Percentiles rank a stretch among this genome's conserved stretches.
Conservation (phyloP, 441 rosid genomes). For the Populus hybrid region DNA sequence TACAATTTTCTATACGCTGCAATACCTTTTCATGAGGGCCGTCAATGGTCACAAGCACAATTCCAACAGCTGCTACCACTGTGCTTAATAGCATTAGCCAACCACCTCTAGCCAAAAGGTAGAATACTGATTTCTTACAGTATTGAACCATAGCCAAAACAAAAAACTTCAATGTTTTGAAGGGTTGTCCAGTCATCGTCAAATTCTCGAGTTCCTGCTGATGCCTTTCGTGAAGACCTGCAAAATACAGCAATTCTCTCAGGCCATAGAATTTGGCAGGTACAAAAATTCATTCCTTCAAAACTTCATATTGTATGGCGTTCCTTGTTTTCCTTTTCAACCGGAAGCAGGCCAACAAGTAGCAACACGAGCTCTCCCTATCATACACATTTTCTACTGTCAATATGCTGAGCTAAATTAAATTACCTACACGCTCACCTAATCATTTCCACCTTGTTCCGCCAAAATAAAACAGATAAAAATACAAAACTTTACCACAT, state of each 20-base stretch:
- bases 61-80: conserved; percentile 43
- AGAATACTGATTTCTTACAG: conserved; percentile 39
- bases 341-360: neutral
- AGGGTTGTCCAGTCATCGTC: conserved; percentile 66
- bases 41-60: conserved; percentile 65
- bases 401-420: too few species aligned
- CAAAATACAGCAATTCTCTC: conserved; percentile 20
- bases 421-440: neutral
- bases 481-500: neutral
- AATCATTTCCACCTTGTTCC: neutral
- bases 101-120: conserved; percentile 68
- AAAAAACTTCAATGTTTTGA: conserved; percentile 70
- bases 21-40: conserved; percentile 87
- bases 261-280: conserved; percentile 8
- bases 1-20: neutral
- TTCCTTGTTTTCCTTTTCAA: neutral
- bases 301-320: neutral
- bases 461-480: neutral
- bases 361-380: neutral
- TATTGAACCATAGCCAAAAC: conserved; percentile 56
- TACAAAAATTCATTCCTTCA: neutral
- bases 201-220: conserved; percentile 68
- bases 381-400: neutral
- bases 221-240: conserved; percentile 64
- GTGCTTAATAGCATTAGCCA: conserved; percentile 60